Evolutionary conservation across 2,329 filamentous ascomycete genomes (phyloP).

Genomic region (Beauveria sp.): DNA sequence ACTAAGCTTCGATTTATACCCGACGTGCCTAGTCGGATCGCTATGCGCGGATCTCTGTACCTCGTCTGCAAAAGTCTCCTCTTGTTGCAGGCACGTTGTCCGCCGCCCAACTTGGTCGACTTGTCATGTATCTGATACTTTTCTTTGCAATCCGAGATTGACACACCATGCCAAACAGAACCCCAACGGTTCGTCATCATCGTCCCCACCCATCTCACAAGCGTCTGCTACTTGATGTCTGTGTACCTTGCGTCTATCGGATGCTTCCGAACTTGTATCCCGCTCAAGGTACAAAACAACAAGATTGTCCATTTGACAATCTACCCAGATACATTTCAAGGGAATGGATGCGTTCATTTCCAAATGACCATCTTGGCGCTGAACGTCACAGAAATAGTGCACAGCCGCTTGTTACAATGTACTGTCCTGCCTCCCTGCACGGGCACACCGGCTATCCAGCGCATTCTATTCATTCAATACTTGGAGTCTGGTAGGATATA

Average conservation of each 20-base stretch:
- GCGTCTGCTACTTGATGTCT: background rate
- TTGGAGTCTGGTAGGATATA: too few species aligned
- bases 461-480: too few species aligned
- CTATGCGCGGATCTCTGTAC: background rate
- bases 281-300: background rate
- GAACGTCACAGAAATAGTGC: background rate
- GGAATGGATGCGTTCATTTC: background rate
- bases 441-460: too few species aligned
- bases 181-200: background rate
- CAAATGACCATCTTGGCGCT: too few species aligned
- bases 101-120: background rate
- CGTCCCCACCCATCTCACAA: background rate
- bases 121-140: background rate
- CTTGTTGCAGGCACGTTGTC: background rate
- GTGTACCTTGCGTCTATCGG: background rate
- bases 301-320: background rate
- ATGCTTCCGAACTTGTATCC: slow-evolving; percentile 1
- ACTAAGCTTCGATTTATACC: background rate
- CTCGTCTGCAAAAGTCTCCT: background rate
- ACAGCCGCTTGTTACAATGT: background rate
- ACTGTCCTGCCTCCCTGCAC: too few species aligned
- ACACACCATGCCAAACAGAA: background rate
- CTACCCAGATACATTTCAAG: background rate
- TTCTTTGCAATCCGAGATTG: background rate
- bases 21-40: background rate